Percentiles rank a stretch among this genome's conserved stretches.
phyloP scores from a whole-genome alignment of 75 land plant genomes.

The Adiantum capillusveneris region DNA sequence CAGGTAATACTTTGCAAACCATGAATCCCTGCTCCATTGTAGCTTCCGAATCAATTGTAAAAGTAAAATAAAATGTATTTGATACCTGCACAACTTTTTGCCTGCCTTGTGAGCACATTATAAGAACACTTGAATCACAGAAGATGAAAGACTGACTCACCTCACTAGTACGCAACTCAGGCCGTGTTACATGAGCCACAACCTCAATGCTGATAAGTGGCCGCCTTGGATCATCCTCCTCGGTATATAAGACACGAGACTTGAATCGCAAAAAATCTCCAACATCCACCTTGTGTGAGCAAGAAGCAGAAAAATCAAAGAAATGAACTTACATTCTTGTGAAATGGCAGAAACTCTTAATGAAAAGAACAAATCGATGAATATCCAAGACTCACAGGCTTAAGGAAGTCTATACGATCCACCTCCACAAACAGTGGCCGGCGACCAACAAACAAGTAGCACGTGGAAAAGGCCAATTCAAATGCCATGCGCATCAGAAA shows the following conservation, averaged over 20 bases:
- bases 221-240: constrained; percentile 48
- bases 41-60: constrained; percentile 60
- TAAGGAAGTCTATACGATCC: constrained; percentile 92
- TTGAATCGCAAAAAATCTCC: constrained; percentile 87
- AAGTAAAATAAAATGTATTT: constrained; percentile 91
- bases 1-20: constrained; percentile 75
- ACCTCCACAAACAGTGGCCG: constrained; percentile 85
- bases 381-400: constrained; percentile 49
- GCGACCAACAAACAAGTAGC: constrained; percentile 83
- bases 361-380: too few species aligned
- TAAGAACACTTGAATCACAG: neutral
- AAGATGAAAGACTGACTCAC: constrained; percentile 20
- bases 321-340: too few species aligned
- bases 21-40: constrained; percentile 23
- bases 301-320: too few species aligned
- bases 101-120: neutral
- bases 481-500: constrained; percentile 92
- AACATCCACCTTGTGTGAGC: constrained; percentile 69
- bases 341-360: too few species aligned
- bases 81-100: constrained; percentile 55
- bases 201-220: constrained; percentile 88
- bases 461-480: constrained; percentile 87
- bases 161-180: constrained; percentile 73
- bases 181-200: constrained; percentile 81
- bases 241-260: constrained; percentile 84